Evolutionary conservation across 179 eudicot genomes (phyloP).

Genomic region (Beta macrorhiza): DNA sequence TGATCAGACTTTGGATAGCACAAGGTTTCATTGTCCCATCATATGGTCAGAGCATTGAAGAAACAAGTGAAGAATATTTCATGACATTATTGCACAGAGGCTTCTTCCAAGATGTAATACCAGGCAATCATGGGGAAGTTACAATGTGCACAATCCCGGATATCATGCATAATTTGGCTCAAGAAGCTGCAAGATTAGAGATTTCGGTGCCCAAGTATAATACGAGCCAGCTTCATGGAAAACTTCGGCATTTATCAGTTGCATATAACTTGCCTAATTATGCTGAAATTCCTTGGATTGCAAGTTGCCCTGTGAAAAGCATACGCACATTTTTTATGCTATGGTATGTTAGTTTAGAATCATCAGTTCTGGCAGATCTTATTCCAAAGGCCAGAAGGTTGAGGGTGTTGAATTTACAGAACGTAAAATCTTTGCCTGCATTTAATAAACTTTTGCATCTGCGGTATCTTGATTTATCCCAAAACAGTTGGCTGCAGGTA

Average conservation of each 20-base stretch:
- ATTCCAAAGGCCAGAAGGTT: conserved; percentile 5
- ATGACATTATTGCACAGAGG: conserved; percentile 31
- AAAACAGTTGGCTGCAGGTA: background rate
- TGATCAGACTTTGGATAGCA: conserved; percentile 45
- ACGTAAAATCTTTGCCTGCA: background rate
- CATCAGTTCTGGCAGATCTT: background rate
- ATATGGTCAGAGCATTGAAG: conserved; percentile 24
- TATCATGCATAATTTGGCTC: conserved; percentile 43
- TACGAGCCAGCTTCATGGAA: background rate
- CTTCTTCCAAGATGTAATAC: conserved; percentile 35
- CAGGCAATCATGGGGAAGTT: conserved; percentile 14
- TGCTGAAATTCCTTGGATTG: too few relatives aligned
- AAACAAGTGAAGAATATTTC: conserved; percentile 33
- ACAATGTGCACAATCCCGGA: conserved; percentile 35
- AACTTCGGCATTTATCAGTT: background rate
- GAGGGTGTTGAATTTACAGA: conserved; percentile 22
- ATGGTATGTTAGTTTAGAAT: too few relatives aligned
- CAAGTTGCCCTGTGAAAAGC: background rate
- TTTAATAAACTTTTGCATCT: conserved; percentile 20
- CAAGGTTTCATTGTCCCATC: conserved; percentile 33
- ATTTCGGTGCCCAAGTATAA: background rate
- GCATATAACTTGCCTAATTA: background rate
- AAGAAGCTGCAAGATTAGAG: conserved; percentile 17
- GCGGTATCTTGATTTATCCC: conserved; percentile 8
- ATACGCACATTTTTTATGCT: background rate